These are phyloP conservation scores for Thoreauomyces humboldtii DNA, from an alignment of 192 early-diverging fungal genomes.

Conservation along the genomic window DNA sequence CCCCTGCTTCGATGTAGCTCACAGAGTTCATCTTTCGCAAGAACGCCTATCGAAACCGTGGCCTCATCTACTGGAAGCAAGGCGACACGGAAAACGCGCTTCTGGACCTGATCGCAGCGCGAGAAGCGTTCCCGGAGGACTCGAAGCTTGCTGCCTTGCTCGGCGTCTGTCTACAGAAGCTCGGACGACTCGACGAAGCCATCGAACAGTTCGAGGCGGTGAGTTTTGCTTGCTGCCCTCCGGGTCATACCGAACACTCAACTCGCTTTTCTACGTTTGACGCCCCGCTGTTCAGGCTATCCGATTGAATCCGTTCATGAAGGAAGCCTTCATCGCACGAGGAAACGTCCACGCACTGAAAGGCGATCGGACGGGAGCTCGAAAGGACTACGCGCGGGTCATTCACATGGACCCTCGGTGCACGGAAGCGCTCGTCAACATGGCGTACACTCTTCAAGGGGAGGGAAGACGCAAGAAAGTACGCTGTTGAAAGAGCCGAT, in stretches of 20 bases:
- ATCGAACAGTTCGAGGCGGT: conserved; percentile 45
- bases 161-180: conserved; percentile 50
- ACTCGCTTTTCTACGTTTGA: too few relatives aligned
- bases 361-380: conserved; percentile 18
- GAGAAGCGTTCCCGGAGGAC: conserved; percentile 54
- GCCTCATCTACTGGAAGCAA: conserved; percentile 55
- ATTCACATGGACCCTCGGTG: conserved; percentile 51
- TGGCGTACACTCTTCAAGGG: conserved; percentile 53
- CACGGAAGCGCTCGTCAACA: conserved; percentile 50
- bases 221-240: conserved; percentile 11
- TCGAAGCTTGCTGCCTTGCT: conserved; percentile 43
- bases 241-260: too few relatives aligned
- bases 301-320: conserved; percentile 38
- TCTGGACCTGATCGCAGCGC: conserved; percentile 49
- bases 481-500: too few relatives aligned
- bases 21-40: conserved; percentile 9
- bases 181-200: conserved; percentile 44
- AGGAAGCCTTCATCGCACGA: conserved; percentile 50
- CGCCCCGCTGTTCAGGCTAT: conserved; percentile 52
- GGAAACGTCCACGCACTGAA: conserved; percentile 48
- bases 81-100: conserved; percentile 54
- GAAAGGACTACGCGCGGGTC: conserved; percentile 52
- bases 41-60: conserved; percentile 57
- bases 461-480: conserved; percentile 43
- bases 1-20: not conserved